A percentile compares a stretch with the other conserved stretches of the same genome.
phyloP scores from a whole-genome alignment of 2,329 filamentous ascomycete species.

The Lasiodiplodia citricola region DNA sequence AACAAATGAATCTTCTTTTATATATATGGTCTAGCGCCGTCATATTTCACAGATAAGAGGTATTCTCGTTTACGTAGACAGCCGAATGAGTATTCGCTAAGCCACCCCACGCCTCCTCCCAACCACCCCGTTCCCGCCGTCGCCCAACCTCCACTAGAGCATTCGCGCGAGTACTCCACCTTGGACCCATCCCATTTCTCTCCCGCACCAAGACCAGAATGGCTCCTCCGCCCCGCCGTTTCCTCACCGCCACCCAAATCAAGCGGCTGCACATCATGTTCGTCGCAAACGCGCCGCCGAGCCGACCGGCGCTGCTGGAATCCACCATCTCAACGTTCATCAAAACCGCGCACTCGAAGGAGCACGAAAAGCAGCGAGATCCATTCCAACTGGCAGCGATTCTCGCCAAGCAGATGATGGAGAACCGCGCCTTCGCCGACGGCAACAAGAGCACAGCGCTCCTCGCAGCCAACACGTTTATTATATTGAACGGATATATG shows the following conservation, averaged over 20 bases:
- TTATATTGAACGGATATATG: constrained; percentile 37
- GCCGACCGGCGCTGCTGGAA: constrained; percentile 34
- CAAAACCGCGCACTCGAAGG: constrained; percentile 30
- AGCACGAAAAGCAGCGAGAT: constrained; percentile 34
- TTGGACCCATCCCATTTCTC: too few species aligned
- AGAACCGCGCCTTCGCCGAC: constrained; percentile 40
- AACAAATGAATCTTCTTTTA: too few species aligned
- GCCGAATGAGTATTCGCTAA: too few species aligned
- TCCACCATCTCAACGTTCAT: constrained; percentile 37
- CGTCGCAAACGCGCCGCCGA: constrained; percentile 23
- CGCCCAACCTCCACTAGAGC: too few species aligned
- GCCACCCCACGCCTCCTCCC: too few species aligned
- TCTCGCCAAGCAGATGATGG: constrained; percentile 38
- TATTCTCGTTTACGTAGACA: too few species aligned
- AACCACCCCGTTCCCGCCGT: too few species aligned
- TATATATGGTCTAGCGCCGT: too few species aligned
- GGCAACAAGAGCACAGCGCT: constrained; percentile 41
- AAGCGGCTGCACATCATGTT: constrained; percentile 26
- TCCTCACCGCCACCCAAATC: constrained; percentile 23
- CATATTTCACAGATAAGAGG: too few species aligned
- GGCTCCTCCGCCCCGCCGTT: neutral
- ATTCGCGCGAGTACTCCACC: too few species aligned
- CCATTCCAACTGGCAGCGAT: constrained; percentile 37
- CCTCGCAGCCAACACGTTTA: constrained; percentile 39
- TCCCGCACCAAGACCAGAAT: neutral